Base-by-base conservation (phyloP, 177 flowering plant species). In the Tripterygium wilfordii region DNA sequence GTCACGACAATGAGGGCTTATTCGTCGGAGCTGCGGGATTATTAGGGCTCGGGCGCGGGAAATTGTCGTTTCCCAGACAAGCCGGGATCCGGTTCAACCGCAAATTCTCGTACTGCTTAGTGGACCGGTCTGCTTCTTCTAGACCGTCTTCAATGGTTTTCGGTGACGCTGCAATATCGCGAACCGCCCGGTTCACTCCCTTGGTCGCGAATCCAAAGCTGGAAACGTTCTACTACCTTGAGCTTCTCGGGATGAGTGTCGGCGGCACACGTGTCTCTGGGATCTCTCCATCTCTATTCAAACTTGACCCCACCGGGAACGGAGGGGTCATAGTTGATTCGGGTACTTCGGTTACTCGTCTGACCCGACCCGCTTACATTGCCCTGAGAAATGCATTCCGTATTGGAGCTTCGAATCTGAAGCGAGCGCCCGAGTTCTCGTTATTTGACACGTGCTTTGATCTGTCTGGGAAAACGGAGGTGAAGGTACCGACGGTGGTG, bases 291-390 rank as follows among this genome's bases (percentile, higher is more conserved):
- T 65, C 80, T 7, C 56, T 71, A 4, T 83, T 83, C 75, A 70
- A 73, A 48, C 60, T 80, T 17, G 81, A 74, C 60, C 22, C 41
- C 5, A 39, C 67, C 2, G 90, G 90, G 0, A 69, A 74, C 58
- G 90, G 90, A 1, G 90, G 90, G 0, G 87, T 80, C 8, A 83
- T 83, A 5, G 53, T 83, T 3, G 90, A 83, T 37, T 83, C 87
- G 30, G 87, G 90, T 2, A 83, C 90, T 3, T 83, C 90, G 0
- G 90, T 83, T 20, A 80, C 90, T 31, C 79, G 90, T 3, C 40
- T 83, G 59, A 74, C 80, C 43, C 70, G 71, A 31, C 72, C 77
- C 41, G 90, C 90, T 17, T 83, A 83, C 60, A 36, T 56, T 0
- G 76, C 84, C 0, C 51, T 83, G 14, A 40, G 90, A 7, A 71